phyloP scores from a whole-genome alignment of 345 rosid species.

The Hevea brasiliensis region DNA sequence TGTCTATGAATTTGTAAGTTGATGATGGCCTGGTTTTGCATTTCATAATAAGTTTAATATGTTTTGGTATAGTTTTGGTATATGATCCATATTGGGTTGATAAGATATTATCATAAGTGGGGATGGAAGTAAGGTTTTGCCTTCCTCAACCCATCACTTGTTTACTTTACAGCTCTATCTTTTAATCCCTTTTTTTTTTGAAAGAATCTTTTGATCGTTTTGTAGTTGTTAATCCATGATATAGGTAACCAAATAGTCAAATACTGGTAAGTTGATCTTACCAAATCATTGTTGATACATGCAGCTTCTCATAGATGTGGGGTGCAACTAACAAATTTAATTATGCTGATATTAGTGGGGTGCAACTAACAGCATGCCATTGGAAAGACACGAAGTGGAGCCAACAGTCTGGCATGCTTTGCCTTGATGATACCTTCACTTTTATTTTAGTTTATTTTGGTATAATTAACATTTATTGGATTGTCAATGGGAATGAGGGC shows the following conservation, averaged over 20 bases:
- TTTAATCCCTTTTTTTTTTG: too few species aligned
- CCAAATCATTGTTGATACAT: not conserved
- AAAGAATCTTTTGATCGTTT: too few species aligned
- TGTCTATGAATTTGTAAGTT: slow-evolving; percentile 73
- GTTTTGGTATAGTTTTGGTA: too few species aligned
- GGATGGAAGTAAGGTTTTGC: not conserved
- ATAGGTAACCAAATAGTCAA: not conserved
- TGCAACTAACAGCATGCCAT: not conserved
- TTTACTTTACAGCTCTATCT: not conserved
- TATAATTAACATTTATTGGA: not conserved
- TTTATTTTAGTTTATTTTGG: not conserved
- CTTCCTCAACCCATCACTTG: not conserved
- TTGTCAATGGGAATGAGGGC: not conserved
- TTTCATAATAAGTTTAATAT: not conserved
- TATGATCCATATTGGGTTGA: not conserved
- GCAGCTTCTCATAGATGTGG: not conserved
- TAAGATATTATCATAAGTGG: not conserved
- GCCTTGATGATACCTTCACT: not conserved
- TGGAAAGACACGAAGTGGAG: not conserved
- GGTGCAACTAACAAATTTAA: not conserved
- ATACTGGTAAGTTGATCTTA: not conserved
- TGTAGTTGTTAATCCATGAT: not conserved
- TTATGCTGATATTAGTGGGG: not conserved
- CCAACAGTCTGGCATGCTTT: not conserved
- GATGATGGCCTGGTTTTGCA: not conserved